Evolutionary conservation across 805 yeast species (phyloP).

Genomic region (Pichia phayaonensis): DNA sequence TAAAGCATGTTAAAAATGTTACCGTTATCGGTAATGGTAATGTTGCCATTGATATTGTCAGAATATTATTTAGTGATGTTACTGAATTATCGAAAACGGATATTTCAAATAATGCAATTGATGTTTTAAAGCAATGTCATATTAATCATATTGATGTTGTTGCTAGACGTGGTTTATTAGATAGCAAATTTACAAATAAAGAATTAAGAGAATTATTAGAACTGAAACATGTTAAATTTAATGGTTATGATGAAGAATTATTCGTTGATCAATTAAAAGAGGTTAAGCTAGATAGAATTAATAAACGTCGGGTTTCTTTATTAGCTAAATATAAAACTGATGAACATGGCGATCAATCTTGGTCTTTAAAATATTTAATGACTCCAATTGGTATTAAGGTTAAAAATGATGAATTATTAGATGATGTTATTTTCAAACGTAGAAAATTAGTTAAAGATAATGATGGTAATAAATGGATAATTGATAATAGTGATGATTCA

Average conservation of each 20-base stretch:
- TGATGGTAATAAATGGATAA: slow-evolving; percentile 28
- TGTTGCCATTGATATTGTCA: slow-evolving; percentile 86
- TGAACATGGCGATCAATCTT: slow-evolving; percentile 27
- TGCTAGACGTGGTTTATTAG: slow-evolving; percentile 80
- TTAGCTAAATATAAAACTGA: slow-evolving; percentile 39
- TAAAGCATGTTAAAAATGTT: slow-evolving; percentile 54
- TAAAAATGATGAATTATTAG: slow-evolving; percentile 29
- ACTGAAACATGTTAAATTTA: slow-evolving; percentile 42
- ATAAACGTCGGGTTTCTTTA: slow-evolving; percentile 59
- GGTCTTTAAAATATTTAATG: slow-evolving; percentile 66
- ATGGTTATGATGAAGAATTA: slow-evolving; percentile 37
- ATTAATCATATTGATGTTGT: slow-evolving; percentile 65
- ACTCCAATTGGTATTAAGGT: slow-evolving; percentile 52
- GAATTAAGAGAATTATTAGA: slow-evolving; percentile 82
- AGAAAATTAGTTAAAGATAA: slow-evolving; percentile 32
- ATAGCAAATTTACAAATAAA: slow-evolving; percentile 86
- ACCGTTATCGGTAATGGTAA: slow-evolving; percentile 94
- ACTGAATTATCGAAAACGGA: slow-evolving; percentile 59
- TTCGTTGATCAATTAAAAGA: slow-evolving; percentile 25
- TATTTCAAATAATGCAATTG: slow-evolving; percentile 54
- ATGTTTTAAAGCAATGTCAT: slow-evolving; percentile 39
- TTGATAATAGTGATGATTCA: slow-evolving; percentile 15
- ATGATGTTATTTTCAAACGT: slow-evolving; percentile 40
- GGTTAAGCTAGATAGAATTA: slow-evolving; percentile 39
- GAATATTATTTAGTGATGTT: slow-evolving; percentile 60